These are phyloP conservation scores for Luvunga scandens DNA, from an alignment of 345 rosid genomes.

Conservation along the genomic window DNA sequence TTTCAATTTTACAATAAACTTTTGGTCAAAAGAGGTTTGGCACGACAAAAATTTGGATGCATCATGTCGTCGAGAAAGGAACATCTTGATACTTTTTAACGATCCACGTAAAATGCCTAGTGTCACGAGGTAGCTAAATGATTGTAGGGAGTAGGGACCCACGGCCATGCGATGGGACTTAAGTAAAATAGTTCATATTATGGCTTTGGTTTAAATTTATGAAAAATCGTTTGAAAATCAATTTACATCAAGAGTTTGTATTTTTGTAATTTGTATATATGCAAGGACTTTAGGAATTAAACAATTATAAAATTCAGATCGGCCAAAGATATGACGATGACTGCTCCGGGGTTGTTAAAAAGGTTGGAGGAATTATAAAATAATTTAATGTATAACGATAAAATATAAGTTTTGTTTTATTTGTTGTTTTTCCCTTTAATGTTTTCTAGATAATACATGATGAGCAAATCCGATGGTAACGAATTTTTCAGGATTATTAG, in stretches of 20 bases:
- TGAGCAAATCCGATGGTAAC: neutral
- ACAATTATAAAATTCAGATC: no score
- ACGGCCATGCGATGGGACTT: no score
- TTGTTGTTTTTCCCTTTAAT: no score
- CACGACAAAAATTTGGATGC: neutral
- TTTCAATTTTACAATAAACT: neutral
- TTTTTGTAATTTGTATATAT: no score
- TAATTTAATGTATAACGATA: neutral
- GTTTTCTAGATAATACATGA: neutral
- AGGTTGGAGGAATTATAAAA: neutral
- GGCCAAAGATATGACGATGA: neutral
- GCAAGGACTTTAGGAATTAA: no score
- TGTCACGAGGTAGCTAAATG: neutral
- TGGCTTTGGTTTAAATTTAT: no score
- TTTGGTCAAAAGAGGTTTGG: neutral
- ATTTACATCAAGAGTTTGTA: neutral
- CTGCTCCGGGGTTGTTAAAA: neutral
- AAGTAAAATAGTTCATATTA: no score
- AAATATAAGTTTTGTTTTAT: neutral
- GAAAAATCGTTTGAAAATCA: no score
- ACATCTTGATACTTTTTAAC: no score
- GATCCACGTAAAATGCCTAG: neutral
- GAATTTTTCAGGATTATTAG: neutral
- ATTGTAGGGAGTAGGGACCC: no score
- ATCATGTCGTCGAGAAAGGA: neutral